These are phyloP conservation scores for Salix suchowensis DNA, from an alignment of 345 rosid species.

Conservation along the genomic window DNA sequence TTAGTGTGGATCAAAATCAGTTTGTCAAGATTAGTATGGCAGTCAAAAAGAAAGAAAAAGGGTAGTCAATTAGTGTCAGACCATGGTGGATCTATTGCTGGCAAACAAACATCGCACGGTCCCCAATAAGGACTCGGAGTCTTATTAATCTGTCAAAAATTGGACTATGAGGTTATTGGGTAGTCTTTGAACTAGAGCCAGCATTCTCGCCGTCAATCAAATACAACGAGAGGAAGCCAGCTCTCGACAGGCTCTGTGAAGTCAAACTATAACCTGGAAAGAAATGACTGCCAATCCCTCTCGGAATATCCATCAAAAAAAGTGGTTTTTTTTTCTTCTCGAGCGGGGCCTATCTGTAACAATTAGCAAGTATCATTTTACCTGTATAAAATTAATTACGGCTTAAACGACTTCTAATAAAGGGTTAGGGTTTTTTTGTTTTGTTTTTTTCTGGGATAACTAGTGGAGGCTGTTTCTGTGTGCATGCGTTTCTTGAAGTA, in stretches of 20 bases:
- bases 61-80: neutral
- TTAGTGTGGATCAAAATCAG: no score
- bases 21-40: neutral
- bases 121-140: neutral
- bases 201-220: conserved; percentile 11
- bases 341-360: neutral
- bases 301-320: neutral
- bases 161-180: neutral
- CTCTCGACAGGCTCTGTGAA: neutral
- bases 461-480: no score
- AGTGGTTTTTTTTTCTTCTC: no score
- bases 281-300: neutral
- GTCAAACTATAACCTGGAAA: neutral
- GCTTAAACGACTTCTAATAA: no score
- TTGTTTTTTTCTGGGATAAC: no score
- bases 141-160: neutral
- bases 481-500: no score
- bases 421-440: no score
- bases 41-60: neutral
- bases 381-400: no score
- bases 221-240: conserved; percentile 7
- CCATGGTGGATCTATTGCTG: neutral
- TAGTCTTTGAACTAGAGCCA: neutral
- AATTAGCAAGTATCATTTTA: no score
- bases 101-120: neutral